Base-by-base conservation (phyloP, 352 stramenopile genomes). In the Phytophthora crassamura region DNA sequence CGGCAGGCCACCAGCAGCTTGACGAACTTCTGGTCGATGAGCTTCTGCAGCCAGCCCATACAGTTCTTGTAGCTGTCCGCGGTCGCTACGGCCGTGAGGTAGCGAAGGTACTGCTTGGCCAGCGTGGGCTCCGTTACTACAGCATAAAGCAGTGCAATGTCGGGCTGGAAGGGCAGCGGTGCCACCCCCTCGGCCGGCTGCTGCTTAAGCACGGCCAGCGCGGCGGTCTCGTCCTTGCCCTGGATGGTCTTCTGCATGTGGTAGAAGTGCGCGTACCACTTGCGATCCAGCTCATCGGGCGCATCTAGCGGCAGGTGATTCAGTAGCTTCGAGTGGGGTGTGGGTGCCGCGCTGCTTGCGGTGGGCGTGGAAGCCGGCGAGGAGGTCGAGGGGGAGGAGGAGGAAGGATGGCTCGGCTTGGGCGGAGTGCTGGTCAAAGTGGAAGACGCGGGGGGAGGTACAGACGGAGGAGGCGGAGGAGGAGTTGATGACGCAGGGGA, bases 241-340 rank as follows among this genome's bases (percentile, higher is more conserved):
- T 89, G 80, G 32, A 95, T 84, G 25, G 81, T 69, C 62, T 94
- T 95, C 46, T 94, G 87, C 78, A 93, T 88, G 64, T 92, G 82
- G 51, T 93, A 91, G 47, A 89, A 94, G 45, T 95, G 87, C 39
- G 84, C 84, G 40, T 90, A 93, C 87, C 87, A 95, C 53, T 95
- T 95, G 45, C 87, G 82, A 39, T 95, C 87, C 36, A 94, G 59
- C 41, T 95, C 87, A 25, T 95, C 87, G 0, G 87, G 79, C 0
- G 67, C 71, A 30, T 95, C 87, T n/a, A 93, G 73, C 34, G 87
- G 85, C 39, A 80, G 46, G 46, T 93, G 82, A 30, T 84, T 89
- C 30, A 95, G 61, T 7, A 95, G 65, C 59, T 92, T 93, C 9
- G 85, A 95, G 45, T 76, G 66, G 1, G 87, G 87, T 9, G 79